Conservation (phyloP, 2,329 filamentous ascomycete genomes). For the Onygenales sp. region DNA sequence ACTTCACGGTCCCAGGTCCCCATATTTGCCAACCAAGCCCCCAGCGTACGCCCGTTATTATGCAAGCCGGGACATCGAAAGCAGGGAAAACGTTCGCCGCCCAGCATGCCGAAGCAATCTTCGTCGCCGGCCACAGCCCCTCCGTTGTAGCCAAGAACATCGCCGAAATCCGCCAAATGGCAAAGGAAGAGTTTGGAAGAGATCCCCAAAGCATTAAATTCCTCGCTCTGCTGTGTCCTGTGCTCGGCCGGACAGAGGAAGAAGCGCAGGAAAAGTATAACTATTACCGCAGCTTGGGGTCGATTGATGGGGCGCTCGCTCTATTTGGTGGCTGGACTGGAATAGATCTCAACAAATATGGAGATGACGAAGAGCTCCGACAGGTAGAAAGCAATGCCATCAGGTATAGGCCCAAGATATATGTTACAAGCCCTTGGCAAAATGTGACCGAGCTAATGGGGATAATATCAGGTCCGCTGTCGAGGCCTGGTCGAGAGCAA, state of each 20-base stretch:
- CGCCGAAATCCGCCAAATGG: constrained; percentile 51
- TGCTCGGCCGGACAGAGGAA: constrained; percentile 56
- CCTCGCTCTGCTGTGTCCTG: constrained; percentile 55
- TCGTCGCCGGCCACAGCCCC: constrained; percentile 57
- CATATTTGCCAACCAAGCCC: constrained; percentile 58
- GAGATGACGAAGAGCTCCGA: constrained; percentile 54
- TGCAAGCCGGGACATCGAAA: constrained; percentile 61
- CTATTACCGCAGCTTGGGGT: constrained; percentile 53
- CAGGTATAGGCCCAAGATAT: constrained; percentile 21
- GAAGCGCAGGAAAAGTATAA: constrained; percentile 56
- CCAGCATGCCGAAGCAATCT: constrained; percentile 62
- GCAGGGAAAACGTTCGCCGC: constrained; percentile 59
- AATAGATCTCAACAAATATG: constrained; percentile 52
- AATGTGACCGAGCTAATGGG: constrained; percentile 5
- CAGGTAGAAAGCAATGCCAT: constrained; percentile 55
- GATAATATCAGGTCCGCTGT: constrained; percentile 34
- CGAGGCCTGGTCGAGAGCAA: constrained; percentile 43
- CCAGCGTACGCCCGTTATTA: constrained; percentile 58
- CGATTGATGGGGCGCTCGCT: constrained; percentile 57
- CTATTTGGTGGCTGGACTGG: constrained; percentile 69
- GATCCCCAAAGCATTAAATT: constrained; percentile 57
- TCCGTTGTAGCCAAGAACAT: constrained; percentile 53
- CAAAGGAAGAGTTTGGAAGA: constrained; percentile 44
- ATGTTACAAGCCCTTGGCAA: background rate
- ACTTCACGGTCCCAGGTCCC: constrained; percentile 55